Evolutionary conservation across 306 rosid species (phyloP).

Genomic region (Medicago arabica): DNA sequence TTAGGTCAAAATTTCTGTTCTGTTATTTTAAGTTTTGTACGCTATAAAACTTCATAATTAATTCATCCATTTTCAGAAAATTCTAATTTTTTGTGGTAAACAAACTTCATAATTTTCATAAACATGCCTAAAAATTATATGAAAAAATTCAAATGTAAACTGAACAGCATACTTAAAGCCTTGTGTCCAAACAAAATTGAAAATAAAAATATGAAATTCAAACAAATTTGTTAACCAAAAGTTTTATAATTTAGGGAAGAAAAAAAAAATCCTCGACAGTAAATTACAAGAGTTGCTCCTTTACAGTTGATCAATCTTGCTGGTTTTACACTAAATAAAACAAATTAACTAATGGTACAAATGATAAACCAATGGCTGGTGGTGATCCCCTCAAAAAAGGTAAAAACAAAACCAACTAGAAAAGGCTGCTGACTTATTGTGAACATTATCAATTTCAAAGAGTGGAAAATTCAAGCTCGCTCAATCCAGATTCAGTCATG

Average conservation of each 20-base stretch:
- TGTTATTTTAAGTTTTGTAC: too few species aligned
- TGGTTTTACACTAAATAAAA: slow-evolving; percentile 34
- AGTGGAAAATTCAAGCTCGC: slow-evolving; percentile 9
- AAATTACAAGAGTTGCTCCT: slow-evolving; percentile 19
- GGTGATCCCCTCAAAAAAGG: neutral
- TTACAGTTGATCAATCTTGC: slow-evolving; percentile 34
- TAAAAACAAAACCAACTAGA: slow-evolving; percentile 12
- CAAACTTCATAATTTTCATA: too few species aligned
- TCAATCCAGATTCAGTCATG: slow-evolving; percentile 18
- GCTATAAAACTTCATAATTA: too few species aligned
- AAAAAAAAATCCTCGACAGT: slow-evolving; percentile 13
- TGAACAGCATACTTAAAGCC: neutral
- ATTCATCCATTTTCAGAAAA: too few species aligned
- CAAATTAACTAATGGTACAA: slow-evolving; percentile 20
- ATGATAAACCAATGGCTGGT: slow-evolving; percentile 1
- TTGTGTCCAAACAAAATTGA: neutral
- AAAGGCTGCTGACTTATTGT: neutral
- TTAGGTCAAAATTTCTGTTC: too few species aligned
- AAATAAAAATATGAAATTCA: slow-evolving; percentile 17
- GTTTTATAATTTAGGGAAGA: slow-evolving; percentile 10
- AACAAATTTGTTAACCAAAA: neutral
- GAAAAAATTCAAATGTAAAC: too few species aligned
- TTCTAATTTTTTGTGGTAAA: too few species aligned
- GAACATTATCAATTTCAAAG: slow-evolving; percentile 33
- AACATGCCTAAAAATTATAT: too few species aligned